Evolutionary conservation across 2,329 filamentous ascomycete species (phyloP).

Genomic region (Colletotrichum truncatum): DNA sequence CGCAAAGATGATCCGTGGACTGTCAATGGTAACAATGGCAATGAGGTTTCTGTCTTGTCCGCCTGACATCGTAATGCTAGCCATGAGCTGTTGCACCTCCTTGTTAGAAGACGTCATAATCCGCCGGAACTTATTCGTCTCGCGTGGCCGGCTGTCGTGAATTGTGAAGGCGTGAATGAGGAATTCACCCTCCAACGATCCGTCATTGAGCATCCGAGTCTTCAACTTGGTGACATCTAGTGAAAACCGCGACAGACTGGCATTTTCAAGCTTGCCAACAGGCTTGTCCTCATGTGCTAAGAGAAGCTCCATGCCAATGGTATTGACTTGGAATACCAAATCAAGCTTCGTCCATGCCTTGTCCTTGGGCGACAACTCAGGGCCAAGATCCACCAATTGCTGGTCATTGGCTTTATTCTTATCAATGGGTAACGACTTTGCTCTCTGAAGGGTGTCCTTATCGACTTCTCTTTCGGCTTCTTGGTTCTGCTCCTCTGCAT

Average conservation of each 20-base stretch:
- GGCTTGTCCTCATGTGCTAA: conserved; percentile 79
- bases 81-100: conserved; percentile 97
- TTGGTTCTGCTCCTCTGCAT: conserved; percentile 75
- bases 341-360: conserved; percentile 94
- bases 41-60: conserved; percentile 84
- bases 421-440: conserved; percentile 46
- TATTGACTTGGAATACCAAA: conserved; percentile 87
- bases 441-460: conserved; percentile 59
- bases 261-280: conserved; percentile 78
- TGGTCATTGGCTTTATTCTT: conserved; percentile 45
- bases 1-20: conserved; percentile 92
- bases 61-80: conserved; percentile 90
- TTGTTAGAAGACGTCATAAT: conserved; percentile 99
- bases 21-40: conserved; percentile 92
- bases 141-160: conserved; percentile 85
- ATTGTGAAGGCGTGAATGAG: conserved; percentile 96
- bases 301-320: conserved; percentile 88
- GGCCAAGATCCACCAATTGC: conserved; percentile 64
- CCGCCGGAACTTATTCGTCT: conserved; percentile 95
- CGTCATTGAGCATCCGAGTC: conserved; percentile 90
- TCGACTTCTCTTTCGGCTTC: conserved; percentile 81
- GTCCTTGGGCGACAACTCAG: conserved; percentile 74
- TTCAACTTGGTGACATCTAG: conserved; percentile 93
- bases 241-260: conserved; percentile 92
- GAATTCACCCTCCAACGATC: conserved; percentile 90